Conservation (phyloP, 2,329 filamentous ascomycete species). For the Helotiales sp. region DNA sequence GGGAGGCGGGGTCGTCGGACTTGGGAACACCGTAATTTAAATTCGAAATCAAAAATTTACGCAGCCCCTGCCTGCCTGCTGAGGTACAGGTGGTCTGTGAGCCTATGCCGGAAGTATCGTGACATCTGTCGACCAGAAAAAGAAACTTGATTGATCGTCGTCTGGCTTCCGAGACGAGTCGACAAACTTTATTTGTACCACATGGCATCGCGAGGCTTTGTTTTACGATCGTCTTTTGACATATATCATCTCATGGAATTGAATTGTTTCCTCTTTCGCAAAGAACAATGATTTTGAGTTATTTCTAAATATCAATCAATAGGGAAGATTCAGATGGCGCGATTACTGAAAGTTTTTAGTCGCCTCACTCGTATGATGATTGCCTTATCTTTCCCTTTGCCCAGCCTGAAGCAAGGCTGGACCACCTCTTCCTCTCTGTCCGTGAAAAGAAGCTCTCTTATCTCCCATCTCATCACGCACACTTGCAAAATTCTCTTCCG, state of each 20-base stretch:
- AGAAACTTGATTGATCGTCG: background rate
- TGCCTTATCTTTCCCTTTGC: background rate
- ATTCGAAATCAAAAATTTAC: no score
- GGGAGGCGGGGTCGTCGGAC: background rate
- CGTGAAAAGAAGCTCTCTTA: background rate
- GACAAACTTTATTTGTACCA: conserved; percentile 3
- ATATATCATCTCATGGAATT: background rate
- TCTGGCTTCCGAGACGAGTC: background rate
- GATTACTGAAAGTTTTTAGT: background rate
- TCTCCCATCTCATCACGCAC: background rate
- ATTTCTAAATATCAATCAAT: background rate
- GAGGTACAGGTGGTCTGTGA: background rate
- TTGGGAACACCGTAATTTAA: no score
- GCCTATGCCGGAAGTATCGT: background rate
- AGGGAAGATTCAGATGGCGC: background rate
- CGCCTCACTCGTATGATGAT: background rate
- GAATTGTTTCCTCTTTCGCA: background rate
- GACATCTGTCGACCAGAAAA: background rate
- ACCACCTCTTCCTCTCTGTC: background rate
- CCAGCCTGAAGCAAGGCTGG: background rate
- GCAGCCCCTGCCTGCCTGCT: background rate
- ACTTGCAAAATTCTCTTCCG: background rate
- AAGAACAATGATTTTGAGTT: background rate
- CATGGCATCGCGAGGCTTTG: background rate
- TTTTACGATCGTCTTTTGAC: background rate